phyloP scores from a whole-genome alignment of 441 rosid genomes.

The Viola pubescens region DNA sequence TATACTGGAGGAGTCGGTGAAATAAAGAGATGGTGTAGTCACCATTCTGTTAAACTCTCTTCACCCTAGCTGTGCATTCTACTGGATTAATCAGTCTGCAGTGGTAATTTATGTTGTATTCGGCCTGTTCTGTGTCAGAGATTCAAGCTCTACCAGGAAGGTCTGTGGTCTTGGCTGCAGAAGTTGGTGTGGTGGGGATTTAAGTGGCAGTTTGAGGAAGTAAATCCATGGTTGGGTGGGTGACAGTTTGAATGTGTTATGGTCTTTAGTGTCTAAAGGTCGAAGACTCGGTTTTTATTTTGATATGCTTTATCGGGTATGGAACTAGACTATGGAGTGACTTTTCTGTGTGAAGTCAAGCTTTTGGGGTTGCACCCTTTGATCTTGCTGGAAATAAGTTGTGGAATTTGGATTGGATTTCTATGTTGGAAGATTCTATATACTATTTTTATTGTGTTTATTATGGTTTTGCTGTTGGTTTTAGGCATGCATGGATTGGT shows the following conservation, averaged over 20 bases:
- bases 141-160: conserved; percentile 15
- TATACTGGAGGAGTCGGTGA: conserved; percentile 22
- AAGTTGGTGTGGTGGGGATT: conserved; percentile 17
- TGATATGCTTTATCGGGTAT: neutral
- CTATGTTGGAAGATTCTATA: neutral
- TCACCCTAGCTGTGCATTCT: conserved; percentile 21
- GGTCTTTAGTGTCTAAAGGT: neutral
- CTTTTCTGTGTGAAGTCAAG: neutral
- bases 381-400: neutral
- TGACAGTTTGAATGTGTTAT: conserved; percentile 13
- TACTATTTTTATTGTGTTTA: too few relatives aligned
- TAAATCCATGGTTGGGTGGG: conserved; percentile 5
- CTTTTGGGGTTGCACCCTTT: neutral
- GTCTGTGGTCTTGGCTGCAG: conserved; percentile 13
- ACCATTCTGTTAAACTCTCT: conserved; percentile 22
- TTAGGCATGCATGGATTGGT: too few relatives aligned
- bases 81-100: conserved; percentile 18
- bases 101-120: conserved; percentile 10
- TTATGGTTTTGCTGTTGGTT: too few relatives aligned
- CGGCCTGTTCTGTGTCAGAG: conserved; percentile 14
- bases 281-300: neutral
- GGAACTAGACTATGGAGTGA: neutral
- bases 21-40: conserved; percentile 24
- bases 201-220: neutral
- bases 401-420: neutral